Evolutionary conservation across 192 early-diverging fungal genomes (phyloP), one percentile per base, ranked within the genome.

Genomic region (Gonapodya sp.): DNA sequence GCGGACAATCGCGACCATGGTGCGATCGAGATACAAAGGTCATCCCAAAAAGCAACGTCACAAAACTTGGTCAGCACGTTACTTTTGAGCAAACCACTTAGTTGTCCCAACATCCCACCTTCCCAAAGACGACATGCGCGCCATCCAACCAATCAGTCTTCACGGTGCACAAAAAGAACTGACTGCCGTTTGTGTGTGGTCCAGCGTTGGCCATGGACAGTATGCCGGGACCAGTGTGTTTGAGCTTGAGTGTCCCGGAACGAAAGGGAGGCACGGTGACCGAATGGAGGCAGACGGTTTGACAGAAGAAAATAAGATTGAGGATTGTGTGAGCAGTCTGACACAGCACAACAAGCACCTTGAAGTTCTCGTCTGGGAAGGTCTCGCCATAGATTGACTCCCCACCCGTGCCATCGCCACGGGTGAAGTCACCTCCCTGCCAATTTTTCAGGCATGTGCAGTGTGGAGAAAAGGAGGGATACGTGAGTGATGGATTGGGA

Each of bases 191-290:
- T 73, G 35, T 35, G 84, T 92, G 89, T 24, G 91, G 89, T 18
- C 95, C 95, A 82, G 89, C 89, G 83, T 97, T 96, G 83, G 95
- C 95, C 93, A 95, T 95, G 80, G 93, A 94, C 79, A 97, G 87
- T 77, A 93, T 83, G 82, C 88, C 87, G 77, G 87, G 85, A 46
- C 85, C 84, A 73, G 87, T 89, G 88, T 92, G 91, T 86, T 91
- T 90, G 82, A 89, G 84, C 77, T 32, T 24, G 46, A 64, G 8
- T 64, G 46, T 64, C 46, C 46, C 8, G 46, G 8, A 24, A 8
- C 46, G 46, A 73, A 73, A 18, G n/a, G n/a, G n/a, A 73, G 64
- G 16, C 16, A 73, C 16, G n/a, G 64, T 16, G 16, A 80, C 8
- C 2, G 35, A 74, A 79, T 73, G 35, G 34, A 1, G 81, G 34